Evolutionary conservation across 129 eudicot species (phyloP).

Genomic region (Cynara cardunculus): DNA sequence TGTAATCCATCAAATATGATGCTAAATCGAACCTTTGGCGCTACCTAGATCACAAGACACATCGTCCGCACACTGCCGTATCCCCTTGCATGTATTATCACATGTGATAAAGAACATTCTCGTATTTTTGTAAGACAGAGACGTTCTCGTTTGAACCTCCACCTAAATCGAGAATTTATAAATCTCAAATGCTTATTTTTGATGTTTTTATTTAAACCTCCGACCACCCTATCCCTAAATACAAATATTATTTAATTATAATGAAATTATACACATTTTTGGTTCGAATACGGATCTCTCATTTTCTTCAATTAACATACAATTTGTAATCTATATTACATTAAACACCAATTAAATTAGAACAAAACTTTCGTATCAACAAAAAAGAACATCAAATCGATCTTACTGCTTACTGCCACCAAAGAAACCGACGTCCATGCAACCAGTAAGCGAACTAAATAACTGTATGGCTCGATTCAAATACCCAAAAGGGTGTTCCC

Average conservation of each 20-base stretch:
- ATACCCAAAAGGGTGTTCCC: slow-evolving; percentile 63
- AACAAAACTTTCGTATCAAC: slow-evolving; percentile 28
- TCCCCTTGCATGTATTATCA: too few species aligned
- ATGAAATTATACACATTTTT: neutral
- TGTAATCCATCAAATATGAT: too few species aligned
- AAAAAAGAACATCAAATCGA: slow-evolving; percentile 15
- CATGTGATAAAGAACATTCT: too few species aligned
- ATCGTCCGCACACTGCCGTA: too few species aligned
- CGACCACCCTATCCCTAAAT: neutral
- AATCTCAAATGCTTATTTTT: neutral
- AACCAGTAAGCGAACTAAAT: slow-evolving; percentile 47
- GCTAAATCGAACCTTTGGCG: too few species aligned
- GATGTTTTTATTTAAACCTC: neutral
- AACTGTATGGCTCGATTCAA: slow-evolving; percentile 59
- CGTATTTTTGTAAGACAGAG: too few species aligned
- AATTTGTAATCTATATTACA: slow-evolving; percentile 24
- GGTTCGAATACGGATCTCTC: slow-evolving; percentile 15
- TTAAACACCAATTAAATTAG: slow-evolving; percentile 7
- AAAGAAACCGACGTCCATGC: slow-evolving; percentile 68
- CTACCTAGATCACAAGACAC: too few species aligned
- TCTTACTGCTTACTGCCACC: slow-evolving; percentile 60
- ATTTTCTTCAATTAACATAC: slow-evolving; percentile 23
- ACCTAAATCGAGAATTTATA: too few species aligned
- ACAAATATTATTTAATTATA: neutral
- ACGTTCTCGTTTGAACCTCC: too few species aligned